Base-by-base conservation (phyloP, 2,329 filamentous ascomycete genomes). In the Cladosporium phlei region DNA sequence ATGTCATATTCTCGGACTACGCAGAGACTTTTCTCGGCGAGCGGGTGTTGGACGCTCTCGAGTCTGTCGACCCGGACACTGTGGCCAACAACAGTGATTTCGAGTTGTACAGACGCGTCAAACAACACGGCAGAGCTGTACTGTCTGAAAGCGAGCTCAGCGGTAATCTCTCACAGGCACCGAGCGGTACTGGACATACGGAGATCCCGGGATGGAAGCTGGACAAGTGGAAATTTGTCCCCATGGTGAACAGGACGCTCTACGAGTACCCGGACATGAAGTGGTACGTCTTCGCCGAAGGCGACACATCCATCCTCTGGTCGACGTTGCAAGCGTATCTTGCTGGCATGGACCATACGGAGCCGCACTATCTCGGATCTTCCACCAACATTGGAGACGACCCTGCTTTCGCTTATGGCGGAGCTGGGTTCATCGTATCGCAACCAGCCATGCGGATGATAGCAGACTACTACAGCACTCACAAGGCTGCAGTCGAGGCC, bases 1-100 rank as follows among this genome's bases (percentile, higher is more conserved):
- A 72, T 45, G 69, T 74, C 38, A 73, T 82, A 54, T 80, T 78
- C 63, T 80, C 77, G 51, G 79, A 82, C 60, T 75, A 75, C 46
- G 70, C 72, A 24, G 72, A 77, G 58, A 60, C 68, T 7, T 71
- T 80, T 33, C 65, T 69, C 7, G 75, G 76, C 19, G 40, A 56
- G 25, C 40, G 57, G 14, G 47, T 61, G 2, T 49, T 56, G 27
- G 67, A 70, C 44, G 68, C 64, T n/a, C 58, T 70, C 10, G 59
- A 56, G 47, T 56, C 5, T 33, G 47, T 3, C 52, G 60, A 4
- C 58, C 67, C 34, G 59, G 62, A 21, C 7, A 17, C 19, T 32
- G 29, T 32, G 29, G 43, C 47, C 1, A 52, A 48, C 2, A 63
- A 61, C 17, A 49, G 52, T 3, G 66, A 69, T 34, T 61, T 69